Percentiles rank a stretch among this genome's conserved stretches.
Evolutionary conservation across 1,284 basidiomycete genomes (phyloP).

Genomic region (Filobasidium uniguttulatum): DNA sequence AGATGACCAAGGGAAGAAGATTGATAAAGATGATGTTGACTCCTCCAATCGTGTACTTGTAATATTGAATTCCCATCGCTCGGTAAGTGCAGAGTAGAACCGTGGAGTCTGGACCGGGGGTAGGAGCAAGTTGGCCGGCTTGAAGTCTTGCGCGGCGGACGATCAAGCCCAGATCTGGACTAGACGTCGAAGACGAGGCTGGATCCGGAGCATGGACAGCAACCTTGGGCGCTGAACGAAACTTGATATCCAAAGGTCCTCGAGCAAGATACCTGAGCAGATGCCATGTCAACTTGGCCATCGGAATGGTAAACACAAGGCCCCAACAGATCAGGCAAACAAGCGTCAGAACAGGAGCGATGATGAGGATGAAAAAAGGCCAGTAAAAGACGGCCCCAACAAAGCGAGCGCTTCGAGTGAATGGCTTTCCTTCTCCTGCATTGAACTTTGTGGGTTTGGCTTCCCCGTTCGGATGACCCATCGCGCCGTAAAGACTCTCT

Average conservation of each 20-base stretch:
- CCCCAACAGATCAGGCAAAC: slow-evolving; percentile 87
- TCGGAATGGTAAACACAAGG: slow-evolving; percentile 85
- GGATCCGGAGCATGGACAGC: slow-evolving; percentile 20
- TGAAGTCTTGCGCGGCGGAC: slow-evolving; percentile 47
- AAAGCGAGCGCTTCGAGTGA: slow-evolving; percentile 30
- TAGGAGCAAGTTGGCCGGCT: slow-evolving; percentile 57
- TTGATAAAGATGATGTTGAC: slow-evolving; percentile 99
- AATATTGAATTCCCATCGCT: slow-evolving; percentile 82
- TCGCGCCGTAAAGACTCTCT: slow-evolving; percentile 12
- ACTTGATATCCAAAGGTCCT: slow-evolving; percentile 75
- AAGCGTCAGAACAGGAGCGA: slow-evolving; percentile 75
- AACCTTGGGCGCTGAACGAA: slow-evolving; percentile 46
- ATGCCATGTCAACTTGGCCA: slow-evolving; percentile 94
- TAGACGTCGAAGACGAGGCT: slow-evolving; percentile 10
- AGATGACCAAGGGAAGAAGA: slow-evolving; percentile 82
- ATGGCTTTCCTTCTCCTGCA: slow-evolving; percentile 17
- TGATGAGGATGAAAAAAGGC: slow-evolving; percentile 55
- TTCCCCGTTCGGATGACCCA: not conserved
- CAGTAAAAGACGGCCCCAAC: slow-evolving; percentile 57
- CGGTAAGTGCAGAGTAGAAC: slow-evolving; percentile 91
- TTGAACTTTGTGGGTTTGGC: slow-evolving; percentile 11
- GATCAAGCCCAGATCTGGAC: slow-evolving; percentile 36
- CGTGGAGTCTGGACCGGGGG: slow-evolving; percentile 60
- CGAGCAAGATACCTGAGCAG: slow-evolving; percentile 69
- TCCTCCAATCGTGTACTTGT: slow-evolving; percentile 98